Percentiles rank a stretch among this genome's conserved stretches.
Conservation (phyloP, 495 filamentous ascomycete genomes). For the Sporormia fimetaria region DNA sequence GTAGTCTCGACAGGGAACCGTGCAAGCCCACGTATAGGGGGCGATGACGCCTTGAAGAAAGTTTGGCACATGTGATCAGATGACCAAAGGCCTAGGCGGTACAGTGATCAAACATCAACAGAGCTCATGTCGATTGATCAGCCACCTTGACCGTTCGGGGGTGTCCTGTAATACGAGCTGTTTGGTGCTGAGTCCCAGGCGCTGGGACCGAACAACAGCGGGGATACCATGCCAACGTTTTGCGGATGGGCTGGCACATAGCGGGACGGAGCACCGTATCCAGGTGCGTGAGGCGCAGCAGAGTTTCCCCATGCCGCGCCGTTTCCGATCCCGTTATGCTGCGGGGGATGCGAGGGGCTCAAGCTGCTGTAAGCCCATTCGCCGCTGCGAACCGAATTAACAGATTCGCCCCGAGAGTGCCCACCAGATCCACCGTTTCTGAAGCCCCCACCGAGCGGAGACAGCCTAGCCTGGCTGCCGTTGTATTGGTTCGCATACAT, state of each 20-base stretch:
- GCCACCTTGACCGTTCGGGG: slow-evolving; percentile 21
- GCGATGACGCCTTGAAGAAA: too few species aligned
- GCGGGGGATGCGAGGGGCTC: slow-evolving; percentile 6
- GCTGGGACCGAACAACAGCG: slow-evolving; percentile 10
- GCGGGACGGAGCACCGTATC: not conserved
- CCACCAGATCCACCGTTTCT: slow-evolving; percentile 10
- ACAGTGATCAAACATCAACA: not conserved
- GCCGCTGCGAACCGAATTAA: slow-evolving; percentile 10
- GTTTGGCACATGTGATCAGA: too few species aligned
- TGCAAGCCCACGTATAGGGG: too few species aligned
- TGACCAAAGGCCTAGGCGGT: too few species aligned
- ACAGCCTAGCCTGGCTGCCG: slow-evolving; percentile 7
- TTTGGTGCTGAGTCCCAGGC: slow-evolving; percentile 6
- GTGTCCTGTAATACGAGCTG: slow-evolving; percentile 18
- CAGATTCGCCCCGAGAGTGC: slow-evolving; percentile 21
- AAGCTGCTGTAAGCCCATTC: slow-evolving; percentile 6
- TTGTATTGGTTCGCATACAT: too few species aligned
- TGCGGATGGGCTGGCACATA: slow-evolving; percentile 12
- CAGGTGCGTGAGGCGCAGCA: too few species aligned
- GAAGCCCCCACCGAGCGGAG: slow-evolving; percentile 7
- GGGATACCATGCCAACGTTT: slow-evolving; percentile 10
- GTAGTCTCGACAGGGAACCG: too few species aligned
- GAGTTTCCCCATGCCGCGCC: slow-evolving; percentile 17
- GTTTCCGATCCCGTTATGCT: slow-evolving; percentile 14
- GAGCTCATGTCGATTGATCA: slow-evolving; percentile 7